These are phyloP conservation scores for Ocimum tenuiflorum DNA, from an alignment of 257 asterid species.

Conservation along the genomic window DNA sequence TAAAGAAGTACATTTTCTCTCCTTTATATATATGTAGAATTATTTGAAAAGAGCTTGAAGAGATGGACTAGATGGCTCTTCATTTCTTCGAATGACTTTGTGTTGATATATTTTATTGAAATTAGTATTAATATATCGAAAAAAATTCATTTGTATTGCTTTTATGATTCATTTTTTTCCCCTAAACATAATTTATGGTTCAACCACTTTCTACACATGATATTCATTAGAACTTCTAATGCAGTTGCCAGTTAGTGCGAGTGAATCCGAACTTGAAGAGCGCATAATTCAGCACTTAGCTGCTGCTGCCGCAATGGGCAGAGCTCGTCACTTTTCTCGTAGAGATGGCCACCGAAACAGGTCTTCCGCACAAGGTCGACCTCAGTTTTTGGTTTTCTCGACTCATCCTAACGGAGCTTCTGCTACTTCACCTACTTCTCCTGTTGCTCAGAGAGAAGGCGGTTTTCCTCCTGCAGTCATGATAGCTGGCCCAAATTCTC, in stretches of 20 bases:
- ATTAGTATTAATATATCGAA: too few species aligned
- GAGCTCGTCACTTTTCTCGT: conserved; percentile 71
- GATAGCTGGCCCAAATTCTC: conserved; percentile 40
- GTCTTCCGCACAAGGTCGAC: conserved; percentile 63
- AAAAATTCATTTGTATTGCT: too few species aligned
- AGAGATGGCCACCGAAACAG: conserved; percentile 65
- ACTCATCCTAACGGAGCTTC: conserved; percentile 48
- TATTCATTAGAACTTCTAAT: conserved; percentile 6
- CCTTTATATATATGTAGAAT: too few species aligned
- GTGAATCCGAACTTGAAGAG: conserved; percentile 77
- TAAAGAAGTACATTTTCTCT: too few species aligned
- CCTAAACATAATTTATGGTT: too few species aligned
- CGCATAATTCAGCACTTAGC: conserved; percentile 83
- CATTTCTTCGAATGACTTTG: too few species aligned
- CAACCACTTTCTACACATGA: too few species aligned
- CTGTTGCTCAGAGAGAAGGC: conserved; percentile 32
- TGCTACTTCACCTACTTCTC: conserved; percentile 27
- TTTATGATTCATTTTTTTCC: too few species aligned
- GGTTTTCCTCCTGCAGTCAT: conserved; percentile 36
- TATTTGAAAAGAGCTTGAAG: too few species aligned
- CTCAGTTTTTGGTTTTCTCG: conserved; percentile 67
- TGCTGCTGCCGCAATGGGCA: conserved; percentile 91
- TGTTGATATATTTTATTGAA: too few species aligned
- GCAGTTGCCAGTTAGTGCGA: conserved; percentile 70
- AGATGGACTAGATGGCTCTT: too few species aligned